These are phyloP conservation scores for Monosporozyma yasuniensis DNA, from an alignment of 805 yeast species.

Conservation along the genomic window DNA sequence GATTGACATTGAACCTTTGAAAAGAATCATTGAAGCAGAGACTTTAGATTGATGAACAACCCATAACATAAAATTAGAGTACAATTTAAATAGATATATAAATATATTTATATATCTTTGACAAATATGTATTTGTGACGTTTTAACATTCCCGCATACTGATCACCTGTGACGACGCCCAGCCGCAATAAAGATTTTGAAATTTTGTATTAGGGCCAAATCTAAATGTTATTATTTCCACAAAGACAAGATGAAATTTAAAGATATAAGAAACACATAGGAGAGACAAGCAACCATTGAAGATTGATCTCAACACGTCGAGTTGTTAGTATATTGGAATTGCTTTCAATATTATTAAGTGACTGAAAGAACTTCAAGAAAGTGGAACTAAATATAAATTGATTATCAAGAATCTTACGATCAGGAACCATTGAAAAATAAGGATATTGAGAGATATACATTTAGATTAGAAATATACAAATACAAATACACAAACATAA, in stretches of 20 bases:
- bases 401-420: no score
- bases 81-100: not conserved
- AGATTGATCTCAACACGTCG: not conserved
- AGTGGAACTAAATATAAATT: no score
- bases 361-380: not conserved
- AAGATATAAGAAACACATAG: no score
- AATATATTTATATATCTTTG: not conserved
- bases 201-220: not conserved
- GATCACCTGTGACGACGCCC: not conserved
- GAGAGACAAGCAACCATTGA: not conserved
- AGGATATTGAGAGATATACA: not conserved
- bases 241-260: not conserved
- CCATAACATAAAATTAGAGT: not conserved
- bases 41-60: not conserved
- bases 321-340: no score
- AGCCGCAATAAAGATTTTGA: not conserved
- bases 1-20: constrained; percentile 55
- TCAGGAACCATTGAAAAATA: not conserved
- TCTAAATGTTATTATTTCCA: not conserved
- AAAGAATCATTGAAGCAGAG: constrained; percentile 34
- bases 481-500: not conserved
- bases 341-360: no score
- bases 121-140: not conserved
- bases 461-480: no score
- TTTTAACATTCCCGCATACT: not conserved